phyloP scores from a whole-genome alignment of 192 early-diverging fungal species.

The Umbelopsis vinacea region DNA sequence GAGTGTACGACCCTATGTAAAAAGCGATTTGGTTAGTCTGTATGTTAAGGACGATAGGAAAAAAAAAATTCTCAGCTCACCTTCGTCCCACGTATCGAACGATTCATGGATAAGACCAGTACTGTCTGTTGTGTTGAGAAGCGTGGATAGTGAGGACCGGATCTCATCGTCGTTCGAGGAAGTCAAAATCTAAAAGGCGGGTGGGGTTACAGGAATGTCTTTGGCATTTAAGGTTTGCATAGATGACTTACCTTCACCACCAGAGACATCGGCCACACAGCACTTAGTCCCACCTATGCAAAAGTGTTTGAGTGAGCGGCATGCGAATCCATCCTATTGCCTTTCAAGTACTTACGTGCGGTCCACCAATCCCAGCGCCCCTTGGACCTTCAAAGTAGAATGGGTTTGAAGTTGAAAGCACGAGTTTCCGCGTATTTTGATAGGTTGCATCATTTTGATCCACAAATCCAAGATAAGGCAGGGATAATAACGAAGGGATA shows the following conservation, averaged over 20 bases:
- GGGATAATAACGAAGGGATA: slow-evolving; percentile 63
- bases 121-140: slow-evolving; percentile 51
- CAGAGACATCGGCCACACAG: slow-evolving; percentile 43
- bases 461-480: slow-evolving; percentile 68
- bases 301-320: not conserved
- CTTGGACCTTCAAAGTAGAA: slow-evolving; percentile 60
- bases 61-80: not conserved
- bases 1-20: slow-evolving; percentile 34
- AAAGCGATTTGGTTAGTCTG: not conserved
- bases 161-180: slow-evolving; percentile 53
- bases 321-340: not conserved
- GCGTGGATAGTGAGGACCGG: slow-evolving; percentile 52
- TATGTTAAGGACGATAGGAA: too few species aligned
- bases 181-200: slow-evolving; percentile 46
- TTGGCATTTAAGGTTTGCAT: not conserved
- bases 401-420: slow-evolving; percentile 62
- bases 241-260: slow-evolving; percentile 29
- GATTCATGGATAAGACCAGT: slow-evolving; percentile 73
- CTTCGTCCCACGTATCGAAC: slow-evolving; percentile 46
- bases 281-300: slow-evolving; percentile 26
- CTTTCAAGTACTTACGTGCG: slow-evolving; percentile 24
- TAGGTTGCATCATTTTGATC: slow-evolving; percentile 51
- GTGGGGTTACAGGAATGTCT: not conserved
- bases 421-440: slow-evolving; percentile 56
- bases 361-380: slow-evolving; percentile 32